Evolutionary conservation across 2,329 filamentous ascomycete genomes (phyloP).

Genomic region (Nemania bipapillata): DNA sequence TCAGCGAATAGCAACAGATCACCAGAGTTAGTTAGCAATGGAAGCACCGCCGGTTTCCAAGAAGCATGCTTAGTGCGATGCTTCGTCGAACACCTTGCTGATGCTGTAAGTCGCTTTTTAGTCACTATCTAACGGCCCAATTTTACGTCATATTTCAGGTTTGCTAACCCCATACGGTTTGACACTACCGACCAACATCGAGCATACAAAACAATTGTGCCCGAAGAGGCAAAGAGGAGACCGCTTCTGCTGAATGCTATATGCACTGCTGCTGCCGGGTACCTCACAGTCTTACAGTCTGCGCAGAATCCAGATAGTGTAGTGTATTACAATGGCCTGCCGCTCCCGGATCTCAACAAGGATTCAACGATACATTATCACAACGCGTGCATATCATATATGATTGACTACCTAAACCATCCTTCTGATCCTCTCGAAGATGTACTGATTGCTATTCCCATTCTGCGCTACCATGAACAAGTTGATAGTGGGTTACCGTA

Average conservation of each 20-base stretch:
- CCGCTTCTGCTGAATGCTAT: slow-evolving; percentile 16
- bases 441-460: slow-evolving; percentile 3
- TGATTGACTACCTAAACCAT: slow-evolving; percentile 9
- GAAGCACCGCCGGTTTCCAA: neutral
- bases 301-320: neutral
- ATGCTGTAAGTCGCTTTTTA: slow-evolving; percentile 5
- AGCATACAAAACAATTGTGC: slow-evolving; percentile 10
- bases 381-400: slow-evolving; percentile 14
- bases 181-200: slow-evolving; percentile 11
- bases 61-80: slow-evolving; percentile 13
- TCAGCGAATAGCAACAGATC: neutral
- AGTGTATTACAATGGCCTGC: neutral
- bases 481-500: neutral
- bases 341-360: neutral
- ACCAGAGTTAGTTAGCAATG: neutral
- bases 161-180: neutral
- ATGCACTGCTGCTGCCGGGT: slow-evolving; percentile 6
- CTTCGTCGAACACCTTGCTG: slow-evolving; percentile 7
- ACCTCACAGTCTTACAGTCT: slow-evolving; percentile 5
- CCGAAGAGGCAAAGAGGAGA: neutral
- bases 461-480: slow-evolving; percentile 10
- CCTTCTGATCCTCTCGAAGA: neutral
- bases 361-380: slow-evolving; percentile 14
- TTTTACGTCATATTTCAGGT: neutral
- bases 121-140: neutral